Base-by-base conservation (phyloP, 2,329 filamentous ascomycete species). In the Phoma sp. region DNA sequence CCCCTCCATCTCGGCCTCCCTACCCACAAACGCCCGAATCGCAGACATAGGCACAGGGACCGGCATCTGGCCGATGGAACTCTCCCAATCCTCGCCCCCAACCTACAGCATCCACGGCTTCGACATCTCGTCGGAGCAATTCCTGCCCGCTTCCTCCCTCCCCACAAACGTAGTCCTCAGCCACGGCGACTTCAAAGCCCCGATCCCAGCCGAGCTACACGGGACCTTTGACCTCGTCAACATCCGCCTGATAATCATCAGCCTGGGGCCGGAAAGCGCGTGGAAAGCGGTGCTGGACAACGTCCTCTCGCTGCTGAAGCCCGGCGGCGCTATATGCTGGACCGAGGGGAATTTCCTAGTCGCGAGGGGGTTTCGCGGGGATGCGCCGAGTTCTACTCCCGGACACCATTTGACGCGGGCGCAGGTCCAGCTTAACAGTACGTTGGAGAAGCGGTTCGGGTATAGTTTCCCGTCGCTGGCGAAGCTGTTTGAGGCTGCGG, bases 21-120 rank as follows among this genome's bases (percentile, higher is more conserved):
- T 71, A 0, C 67, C 68, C 10, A 24, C 46, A 7, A 58, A 64
- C 35, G 67, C 70, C 5, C 58, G 60, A 2, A 69, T 74, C 41
- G 69, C 69, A 40, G 71, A 74, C 47, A 45, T 74, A 39, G 70
- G 64, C 21, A 67, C 64, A 9, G 71, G 71, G 0, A 72, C 70
- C 0, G 70, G 70, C 15, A 69, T 72, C 40, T 74, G 69, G 70
- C 60, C 68, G 17, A 55, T 55, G 12, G 69, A 71, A 32, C 37
- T 68, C 19, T 58, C 67, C 9, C 54, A 55, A 24, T 36, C 43
- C 17, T 63, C 61, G 1, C 65, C 68, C 2, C 37, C 64, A 1
- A 65, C 61, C 13, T 62, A 68, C 46, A 49, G 55, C 2, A 67
- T 71, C 55, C 51, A 61, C 36, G 70, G 70, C 47, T 69, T 64